Percentiles rank a stretch among this genome's conserved stretches.
phyloP scores from a whole-genome alignment of 306 rosid species.

The Casuarina equisetifolia region DNA sequence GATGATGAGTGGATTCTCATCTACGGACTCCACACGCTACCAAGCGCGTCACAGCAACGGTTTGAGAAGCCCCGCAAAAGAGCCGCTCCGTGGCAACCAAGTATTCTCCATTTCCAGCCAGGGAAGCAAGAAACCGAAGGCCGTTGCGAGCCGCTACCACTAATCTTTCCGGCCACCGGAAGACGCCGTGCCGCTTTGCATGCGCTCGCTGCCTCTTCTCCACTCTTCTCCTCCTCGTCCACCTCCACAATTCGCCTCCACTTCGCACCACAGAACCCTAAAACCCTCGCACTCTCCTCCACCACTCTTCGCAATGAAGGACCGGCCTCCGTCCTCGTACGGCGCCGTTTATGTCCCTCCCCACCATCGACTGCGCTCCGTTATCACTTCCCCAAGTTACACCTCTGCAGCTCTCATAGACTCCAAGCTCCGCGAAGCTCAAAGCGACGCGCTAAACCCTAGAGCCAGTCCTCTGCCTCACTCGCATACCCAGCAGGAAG shows the following conservation, averaged over 20 bases:
- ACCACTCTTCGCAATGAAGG: conserved; percentile 63
- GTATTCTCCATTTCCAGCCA: not conserved
- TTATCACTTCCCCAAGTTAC: conserved; percentile 35
- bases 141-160: not conserved
- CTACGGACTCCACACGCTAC: not conserved
- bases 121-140: too few relatives aligned
- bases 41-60: not conserved
- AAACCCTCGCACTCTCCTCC: conserved; percentile 35
- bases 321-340: conserved; percentile 68
- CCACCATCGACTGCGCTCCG: conserved; percentile 80
- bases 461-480: conserved; percentile 9
- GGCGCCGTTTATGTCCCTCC: conserved; percentile 85
- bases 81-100: not conserved
- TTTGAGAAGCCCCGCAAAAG: not conserved
- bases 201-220: conserved; percentile 28
- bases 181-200: conserved; percentile 44
- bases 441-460: conserved; percentile 27
- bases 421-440: conserved; percentile 41
- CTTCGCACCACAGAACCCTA: conserved; percentile 32
- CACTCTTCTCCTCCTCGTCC: conserved; percentile 6
- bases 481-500: conserved; percentile 41
- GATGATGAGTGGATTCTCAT: not conserved
- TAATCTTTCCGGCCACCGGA: not conserved
- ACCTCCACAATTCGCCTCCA: conserved; percentile 13
- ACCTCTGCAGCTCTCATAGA: conserved; percentile 37